A percentile compares a stretch with the other conserved stretches of the same genome.
phyloP scores from a whole-genome alignment of 208 protist species.

The Trypanosoma scelopori region DNA sequence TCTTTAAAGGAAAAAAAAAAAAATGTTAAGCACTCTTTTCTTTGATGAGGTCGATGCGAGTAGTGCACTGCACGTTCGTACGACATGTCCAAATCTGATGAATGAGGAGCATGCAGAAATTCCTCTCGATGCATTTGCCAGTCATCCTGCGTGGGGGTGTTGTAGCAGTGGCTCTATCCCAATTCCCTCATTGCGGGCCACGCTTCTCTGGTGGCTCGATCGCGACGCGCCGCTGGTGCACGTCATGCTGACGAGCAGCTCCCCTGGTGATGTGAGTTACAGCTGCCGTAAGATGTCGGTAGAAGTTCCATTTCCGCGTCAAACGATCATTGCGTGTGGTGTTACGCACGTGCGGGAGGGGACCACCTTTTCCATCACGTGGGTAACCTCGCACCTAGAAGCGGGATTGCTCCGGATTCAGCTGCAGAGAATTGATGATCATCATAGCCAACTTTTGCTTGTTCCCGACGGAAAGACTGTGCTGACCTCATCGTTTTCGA shows the following conservation, averaged over 20 bases:
- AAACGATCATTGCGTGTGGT: conserved; percentile 62
- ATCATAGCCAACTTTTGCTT: conserved; percentile 49
- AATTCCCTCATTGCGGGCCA: conserved; percentile 53
- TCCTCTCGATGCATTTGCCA: background rate
- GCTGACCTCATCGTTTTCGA: conserved; percentile 32
- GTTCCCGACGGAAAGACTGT: conserved; percentile 47
- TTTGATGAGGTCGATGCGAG: conserved; percentile 66
- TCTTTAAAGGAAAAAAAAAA: background rate
- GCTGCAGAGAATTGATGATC: conserved; percentile 55
- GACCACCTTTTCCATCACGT: conserved; percentile 53
- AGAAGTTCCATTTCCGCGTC: conserved; percentile 41
- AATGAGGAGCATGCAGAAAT: background rate
- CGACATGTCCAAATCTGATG: conserved; percentile 6
- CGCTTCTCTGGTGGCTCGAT: conserved; percentile 78
- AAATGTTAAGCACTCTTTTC: conserved; percentile 79
- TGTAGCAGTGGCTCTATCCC: conserved; percentile 51
- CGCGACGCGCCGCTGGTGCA: conserved; percentile 45
- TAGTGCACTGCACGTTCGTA: conserved; percentile 49
- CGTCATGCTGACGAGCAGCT: conserved; percentile 58
- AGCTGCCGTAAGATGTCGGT: conserved; percentile 64
- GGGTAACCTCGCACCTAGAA: conserved; percentile 41
- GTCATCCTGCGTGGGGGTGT: conserved; percentile 18
- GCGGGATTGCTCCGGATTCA: conserved; percentile 46
- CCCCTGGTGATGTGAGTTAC: conserved; percentile 37
- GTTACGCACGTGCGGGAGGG: conserved; percentile 51